phyloP scores from a whole-genome alignment of 2,329 filamentous ascomycete genomes.

The Penicillium expansum region DNA sequence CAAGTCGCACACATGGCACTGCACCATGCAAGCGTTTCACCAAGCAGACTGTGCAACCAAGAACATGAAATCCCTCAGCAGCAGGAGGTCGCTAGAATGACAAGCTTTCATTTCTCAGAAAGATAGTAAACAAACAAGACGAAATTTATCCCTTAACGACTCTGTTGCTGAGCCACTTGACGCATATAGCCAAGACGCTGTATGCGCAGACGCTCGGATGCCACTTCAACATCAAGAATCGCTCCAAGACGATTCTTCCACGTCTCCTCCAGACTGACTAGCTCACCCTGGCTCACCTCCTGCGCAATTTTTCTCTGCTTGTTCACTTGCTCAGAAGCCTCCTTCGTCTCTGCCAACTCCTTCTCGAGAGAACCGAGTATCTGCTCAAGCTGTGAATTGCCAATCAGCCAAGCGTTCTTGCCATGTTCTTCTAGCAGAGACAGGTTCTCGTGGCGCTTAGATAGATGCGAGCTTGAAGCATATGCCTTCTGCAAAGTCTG shows the following conservation, averaged over 20 bases:
- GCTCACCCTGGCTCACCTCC: slow-evolving; percentile 68
- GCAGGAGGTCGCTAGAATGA: not conserved
- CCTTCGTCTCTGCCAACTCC: slow-evolving; percentile 67
- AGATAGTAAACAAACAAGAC: not conserved
- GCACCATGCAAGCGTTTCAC: not conserved
- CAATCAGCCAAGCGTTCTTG: slow-evolving; percentile 87
- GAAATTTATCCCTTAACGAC: slow-evolving; percentile 19
- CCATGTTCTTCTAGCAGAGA: slow-evolving; percentile 75
- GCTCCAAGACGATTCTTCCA: slow-evolving; percentile 78
- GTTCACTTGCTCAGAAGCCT: slow-evolving; percentile 71
- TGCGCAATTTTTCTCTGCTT: slow-evolving; percentile 67
- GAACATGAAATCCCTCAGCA: not conserved
- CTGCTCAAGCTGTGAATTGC: slow-evolving; percentile 76
- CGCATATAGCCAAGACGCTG: slow-evolving; percentile 64
- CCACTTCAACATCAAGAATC: slow-evolving; percentile 83
- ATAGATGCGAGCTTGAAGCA: slow-evolving; percentile 57
- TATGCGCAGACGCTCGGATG: slow-evolving; percentile 67
- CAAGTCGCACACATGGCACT: not conserved
- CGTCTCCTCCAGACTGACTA: slow-evolving; percentile 68
- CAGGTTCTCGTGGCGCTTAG: slow-evolving; percentile 59
- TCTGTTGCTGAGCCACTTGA: slow-evolving; percentile 36
- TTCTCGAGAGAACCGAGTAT: slow-evolving; percentile 67
- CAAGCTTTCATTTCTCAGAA: not conserved
- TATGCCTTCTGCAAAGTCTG: slow-evolving; percentile 56
- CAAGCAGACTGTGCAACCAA: not conserved